Percentiles rank a stretch among this genome's conserved stretches.
phyloP scores from a whole-genome alignment of 2,329 filamentous ascomycete genomes.

The Cladobotryum mycophilum region DNA sequence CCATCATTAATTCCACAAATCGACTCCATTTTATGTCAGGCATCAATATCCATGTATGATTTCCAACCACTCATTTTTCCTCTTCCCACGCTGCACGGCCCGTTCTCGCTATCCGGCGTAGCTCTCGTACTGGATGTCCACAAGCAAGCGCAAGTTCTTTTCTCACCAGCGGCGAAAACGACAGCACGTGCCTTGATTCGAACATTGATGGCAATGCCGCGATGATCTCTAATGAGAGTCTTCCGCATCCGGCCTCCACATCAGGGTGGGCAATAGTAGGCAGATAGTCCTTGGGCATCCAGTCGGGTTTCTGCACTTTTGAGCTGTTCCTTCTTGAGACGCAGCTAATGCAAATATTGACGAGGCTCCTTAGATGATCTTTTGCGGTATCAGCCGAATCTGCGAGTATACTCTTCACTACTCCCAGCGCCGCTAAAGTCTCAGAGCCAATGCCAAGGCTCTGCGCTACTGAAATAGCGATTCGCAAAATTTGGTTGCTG shows the following conservation, averaged over 20 bases:
- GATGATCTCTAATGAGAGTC: conserved; percentile 42
- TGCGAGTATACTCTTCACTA: conserved; percentile 43
- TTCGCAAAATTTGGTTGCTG: conserved; percentile 38
- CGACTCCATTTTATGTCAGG: too few species aligned
- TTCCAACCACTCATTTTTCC: conserved; percentile 20
- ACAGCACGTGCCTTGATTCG: conserved; percentile 40
- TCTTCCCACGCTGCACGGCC: conserved; percentile 46
- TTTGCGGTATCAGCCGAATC: conserved; percentile 40
- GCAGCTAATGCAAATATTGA: conserved; percentile 39
- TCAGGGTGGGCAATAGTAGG: conserved; percentile 13
- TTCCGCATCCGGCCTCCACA: conserved; percentile 35
- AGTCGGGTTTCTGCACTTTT: conserved; percentile 20
- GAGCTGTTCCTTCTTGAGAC: conserved; percentile 23
- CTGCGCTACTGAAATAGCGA: conserved; percentile 42
- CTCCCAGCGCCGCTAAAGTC: conserved; percentile 40
- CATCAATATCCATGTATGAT: not conserved
- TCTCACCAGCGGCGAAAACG: conserved; percentile 38
- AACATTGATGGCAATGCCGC: conserved; percentile 41
- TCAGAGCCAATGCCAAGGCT: conserved; percentile 37
- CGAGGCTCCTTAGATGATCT: conserved; percentile 43
- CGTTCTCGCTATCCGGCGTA: conserved; percentile 43
- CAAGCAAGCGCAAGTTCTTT: conserved; percentile 45
- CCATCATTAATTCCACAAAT: too few species aligned
- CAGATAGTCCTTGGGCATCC: conserved; percentile 25
- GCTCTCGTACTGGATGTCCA: conserved; percentile 47